A percentile compares a stretch with the other conserved stretches of the same genome.
Conservation (phyloP, 768 basidiomycete genomes). For the Piloderma croceum region DNA sequence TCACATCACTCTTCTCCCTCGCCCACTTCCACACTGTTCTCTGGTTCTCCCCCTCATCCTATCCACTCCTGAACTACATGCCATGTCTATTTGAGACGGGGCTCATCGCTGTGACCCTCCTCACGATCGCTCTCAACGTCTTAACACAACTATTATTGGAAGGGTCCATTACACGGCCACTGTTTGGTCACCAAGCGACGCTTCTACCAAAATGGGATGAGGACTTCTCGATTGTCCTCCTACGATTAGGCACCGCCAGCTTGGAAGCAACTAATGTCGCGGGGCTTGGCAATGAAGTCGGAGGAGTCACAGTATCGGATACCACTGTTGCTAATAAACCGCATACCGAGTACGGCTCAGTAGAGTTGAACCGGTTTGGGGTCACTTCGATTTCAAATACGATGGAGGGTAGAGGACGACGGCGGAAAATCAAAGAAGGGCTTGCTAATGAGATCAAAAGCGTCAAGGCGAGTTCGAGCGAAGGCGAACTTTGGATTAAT, state of each 20-base stretch:
- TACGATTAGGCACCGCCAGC: constrained; percentile 69
- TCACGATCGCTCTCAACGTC: constrained; percentile 56
- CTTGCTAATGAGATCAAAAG: constrained; percentile 42
- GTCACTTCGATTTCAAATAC: constrained; percentile 31
- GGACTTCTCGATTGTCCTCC: constrained; percentile 65
- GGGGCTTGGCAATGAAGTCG: constrained; percentile 3
- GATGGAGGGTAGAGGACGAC: constrained; percentile 20
- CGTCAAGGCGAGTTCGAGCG: constrained; percentile 2
- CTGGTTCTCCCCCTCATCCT: constrained; percentile 40
- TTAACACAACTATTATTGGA: constrained; percentile 62
- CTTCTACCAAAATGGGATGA: constrained; percentile 56
- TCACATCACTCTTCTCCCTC: constrained; percentile 55
- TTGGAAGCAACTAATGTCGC: constrained; percentile 54
- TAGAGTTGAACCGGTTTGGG: constrained; percentile 35
- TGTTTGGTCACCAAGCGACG: constrained; percentile 45
- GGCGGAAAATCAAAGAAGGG: constrained; percentile 25
- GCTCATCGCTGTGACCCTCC: constrained; percentile 49
- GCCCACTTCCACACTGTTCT: constrained; percentile 64
- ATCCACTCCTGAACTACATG: constrained; percentile 70
- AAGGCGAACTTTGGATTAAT: constrained; percentile 32
- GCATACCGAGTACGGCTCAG: constrained; percentile 20
- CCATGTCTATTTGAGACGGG: constrained; percentile 67
- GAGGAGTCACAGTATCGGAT: constrained; percentile 23
- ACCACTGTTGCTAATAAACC: constrained; percentile 4
- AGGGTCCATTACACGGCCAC: constrained; percentile 51